Conservation (phyloP, 371 early-diverging fungal species). For the Mortierella sp. region DNA sequence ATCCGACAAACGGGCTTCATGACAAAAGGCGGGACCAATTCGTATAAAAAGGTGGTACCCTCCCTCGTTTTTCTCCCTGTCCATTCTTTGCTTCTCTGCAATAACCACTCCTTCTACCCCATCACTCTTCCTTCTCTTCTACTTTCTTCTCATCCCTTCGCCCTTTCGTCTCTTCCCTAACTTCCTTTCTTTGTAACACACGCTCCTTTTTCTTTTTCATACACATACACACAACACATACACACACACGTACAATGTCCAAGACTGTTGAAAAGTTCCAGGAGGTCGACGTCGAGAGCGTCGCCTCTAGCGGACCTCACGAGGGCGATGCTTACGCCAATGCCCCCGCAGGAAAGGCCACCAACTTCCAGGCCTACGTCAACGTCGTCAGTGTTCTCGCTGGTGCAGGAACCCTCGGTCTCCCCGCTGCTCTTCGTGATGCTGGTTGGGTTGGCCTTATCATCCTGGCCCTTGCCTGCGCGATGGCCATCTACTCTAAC, state of each 20-base stretch:
- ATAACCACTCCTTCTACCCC: neutral
- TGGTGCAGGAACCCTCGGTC: constrained; percentile 88
- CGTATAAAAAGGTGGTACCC: constrained; percentile 3
- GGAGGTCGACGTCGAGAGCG: constrained; percentile 45
- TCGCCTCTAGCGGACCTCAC: constrained; percentile 35
- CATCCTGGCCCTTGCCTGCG: constrained; percentile 81
- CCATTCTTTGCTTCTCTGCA: constrained; percentile 14
- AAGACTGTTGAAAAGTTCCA: constrained; percentile 40
- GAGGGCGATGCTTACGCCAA: constrained; percentile 38
- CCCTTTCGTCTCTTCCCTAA: neutral
- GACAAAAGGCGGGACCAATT: neutral
- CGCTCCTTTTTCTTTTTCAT: neutral
- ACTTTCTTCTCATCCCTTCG: neutral
- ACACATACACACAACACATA: neutral
- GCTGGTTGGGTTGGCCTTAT: constrained; percentile 88
- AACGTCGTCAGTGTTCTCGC: constrained; percentile 86
- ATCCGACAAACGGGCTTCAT: neutral
- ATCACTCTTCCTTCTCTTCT: neutral
- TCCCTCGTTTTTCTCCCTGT: neutral
- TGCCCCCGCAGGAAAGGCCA: constrained; percentile 47
- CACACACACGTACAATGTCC: constrained; percentile 16
- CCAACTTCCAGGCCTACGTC: constrained; percentile 66
- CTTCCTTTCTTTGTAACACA: neutral
- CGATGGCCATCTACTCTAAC: constrained; percentile 81
- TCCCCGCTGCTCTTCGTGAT: constrained; percentile 84